phyloP scores from a whole-genome alignment of 208 protist species.

The Acanthamoeba culbertsoni region DNA sequence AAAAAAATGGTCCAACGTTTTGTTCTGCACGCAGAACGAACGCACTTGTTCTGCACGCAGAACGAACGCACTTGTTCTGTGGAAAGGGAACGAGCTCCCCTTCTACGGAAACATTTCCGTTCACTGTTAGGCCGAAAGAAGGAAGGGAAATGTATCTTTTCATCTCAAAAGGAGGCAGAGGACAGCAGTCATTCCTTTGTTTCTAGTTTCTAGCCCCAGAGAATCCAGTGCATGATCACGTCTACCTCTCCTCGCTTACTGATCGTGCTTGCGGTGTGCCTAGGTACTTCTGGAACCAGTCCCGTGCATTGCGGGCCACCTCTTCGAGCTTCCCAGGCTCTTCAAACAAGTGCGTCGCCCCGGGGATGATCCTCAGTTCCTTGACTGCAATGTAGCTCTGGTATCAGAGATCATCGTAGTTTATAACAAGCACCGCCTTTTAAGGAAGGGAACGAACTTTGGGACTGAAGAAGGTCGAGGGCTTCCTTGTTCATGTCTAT shows the following conservation, averaged over 20 bases:
- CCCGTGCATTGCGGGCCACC: background rate
- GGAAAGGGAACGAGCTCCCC: too few relatives aligned
- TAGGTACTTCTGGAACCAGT: conserved; percentile 46
- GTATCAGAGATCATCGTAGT: background rate
- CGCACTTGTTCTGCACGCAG: too few relatives aligned
- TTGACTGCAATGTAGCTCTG: background rate
- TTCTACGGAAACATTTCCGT: too few relatives aligned
- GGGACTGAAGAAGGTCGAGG: background rate
- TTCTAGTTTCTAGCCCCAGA: background rate
- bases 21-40: too few relatives aligned
- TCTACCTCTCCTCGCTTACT: background rate
- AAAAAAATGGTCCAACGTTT: background rate
- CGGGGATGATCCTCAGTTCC: conserved; percentile 18
- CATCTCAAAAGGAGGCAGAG: too few relatives aligned
- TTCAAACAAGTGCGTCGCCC: conserved; percentile 31
- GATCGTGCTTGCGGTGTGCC: background rate
- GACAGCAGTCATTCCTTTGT: too few relatives aligned
- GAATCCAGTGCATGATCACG: background rate
- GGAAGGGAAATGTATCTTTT: too few relatives aligned
- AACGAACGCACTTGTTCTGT: background rate
- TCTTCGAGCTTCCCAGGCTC: conserved; percentile 48
- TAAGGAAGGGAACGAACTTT: background rate
- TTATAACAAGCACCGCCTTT: too few relatives aligned
- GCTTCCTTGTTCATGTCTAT: conserved; percentile 56
- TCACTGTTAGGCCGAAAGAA: too few relatives aligned